Evolutionary conservation across 169 alveolate species (phyloP).

Genomic region (Plasmodium berghei): DNA sequence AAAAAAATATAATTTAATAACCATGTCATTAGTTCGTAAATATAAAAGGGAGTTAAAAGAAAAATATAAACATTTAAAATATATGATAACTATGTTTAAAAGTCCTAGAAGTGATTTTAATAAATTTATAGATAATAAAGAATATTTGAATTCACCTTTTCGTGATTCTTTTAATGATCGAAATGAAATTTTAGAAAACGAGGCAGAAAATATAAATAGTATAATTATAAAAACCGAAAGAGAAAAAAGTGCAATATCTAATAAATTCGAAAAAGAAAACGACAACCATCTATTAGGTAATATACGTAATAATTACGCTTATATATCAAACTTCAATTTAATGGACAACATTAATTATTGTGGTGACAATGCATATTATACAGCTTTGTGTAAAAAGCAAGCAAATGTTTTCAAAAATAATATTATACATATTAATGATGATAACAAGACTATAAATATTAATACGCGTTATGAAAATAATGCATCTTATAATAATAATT

Average conservation of each 20-base stretch:
- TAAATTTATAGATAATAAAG: not conserved
- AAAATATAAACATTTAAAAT: constrained; percentile 21
- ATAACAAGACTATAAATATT: not conserved
- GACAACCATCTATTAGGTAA: too few relatives aligned
- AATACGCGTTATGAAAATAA: not conserved
- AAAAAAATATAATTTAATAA: constrained; percentile 60
- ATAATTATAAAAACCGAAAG: not conserved
- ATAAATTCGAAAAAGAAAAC: not conserved
- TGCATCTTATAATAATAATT: not conserved
- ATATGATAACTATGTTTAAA: not conserved
- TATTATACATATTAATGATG: not conserved
- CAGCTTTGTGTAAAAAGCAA: too few relatives aligned
- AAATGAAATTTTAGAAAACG: not conserved
- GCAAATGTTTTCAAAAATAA: too few relatives aligned
- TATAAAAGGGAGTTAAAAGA: constrained; percentile 39
- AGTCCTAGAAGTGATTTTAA: not conserved
- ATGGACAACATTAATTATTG: not conserved
- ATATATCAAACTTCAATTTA: too few relatives aligned
- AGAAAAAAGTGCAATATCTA: not conserved
- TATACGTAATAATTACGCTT: too few relatives aligned
- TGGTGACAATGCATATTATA: not conserved
- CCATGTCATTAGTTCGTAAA: constrained; percentile 48
- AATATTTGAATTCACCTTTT: not conserved
- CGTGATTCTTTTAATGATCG: not conserved
- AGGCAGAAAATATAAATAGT: not conserved